phyloP scores from a whole-genome alignment of 1,139 yeast genomes.

The Oligophagozyma castellii region DNA sequence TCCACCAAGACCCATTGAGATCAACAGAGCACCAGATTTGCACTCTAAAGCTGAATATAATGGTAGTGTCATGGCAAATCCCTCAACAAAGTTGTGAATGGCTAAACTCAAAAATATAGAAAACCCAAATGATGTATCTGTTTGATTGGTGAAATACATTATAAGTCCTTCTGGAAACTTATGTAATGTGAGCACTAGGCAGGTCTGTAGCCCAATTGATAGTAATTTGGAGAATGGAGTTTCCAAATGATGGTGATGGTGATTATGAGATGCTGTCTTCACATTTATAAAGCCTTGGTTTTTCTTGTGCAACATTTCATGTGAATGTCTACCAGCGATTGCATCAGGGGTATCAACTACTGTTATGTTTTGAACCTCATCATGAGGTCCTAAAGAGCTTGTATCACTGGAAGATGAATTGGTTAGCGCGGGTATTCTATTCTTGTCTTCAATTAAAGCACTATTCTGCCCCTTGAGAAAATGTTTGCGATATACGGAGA shows the following conservation, averaged over 20 bases:
- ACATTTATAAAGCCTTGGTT: background rate
- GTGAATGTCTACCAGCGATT: no score
- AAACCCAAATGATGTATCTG: conserved; percentile 49
- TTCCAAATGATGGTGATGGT: conserved; percentile 68
- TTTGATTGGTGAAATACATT: conserved; percentile 33
- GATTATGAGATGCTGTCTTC: background rate
- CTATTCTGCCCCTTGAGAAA: conserved; percentile 7
- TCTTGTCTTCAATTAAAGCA: conserved; percentile 1
- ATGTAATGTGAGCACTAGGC: conserved; percentile 76
- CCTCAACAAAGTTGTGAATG: conserved; percentile 89
- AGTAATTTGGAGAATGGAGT: conserved; percentile 66
- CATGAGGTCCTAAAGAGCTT: conserved; percentile 1
- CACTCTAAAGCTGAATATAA: conserved; percentile 57
- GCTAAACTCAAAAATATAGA: conserved; percentile 73
- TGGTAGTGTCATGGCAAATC: conserved; percentile 88
- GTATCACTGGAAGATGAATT: background rate
- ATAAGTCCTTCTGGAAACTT: conserved; percentile 93
- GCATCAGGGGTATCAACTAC: no score
- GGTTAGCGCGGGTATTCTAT: background rate
- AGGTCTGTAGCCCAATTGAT: conserved; percentile 81
- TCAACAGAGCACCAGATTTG: conserved; percentile 49
- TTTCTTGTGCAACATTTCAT: background rate
- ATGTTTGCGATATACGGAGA: conserved; percentile 21
- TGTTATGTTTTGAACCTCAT: no score
- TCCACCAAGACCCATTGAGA: conserved; percentile 64